Evolutionary conservation across 2,329 filamentous ascomycete species (phyloP).

Genomic region (Aspergillus costaricaensis): DNA sequence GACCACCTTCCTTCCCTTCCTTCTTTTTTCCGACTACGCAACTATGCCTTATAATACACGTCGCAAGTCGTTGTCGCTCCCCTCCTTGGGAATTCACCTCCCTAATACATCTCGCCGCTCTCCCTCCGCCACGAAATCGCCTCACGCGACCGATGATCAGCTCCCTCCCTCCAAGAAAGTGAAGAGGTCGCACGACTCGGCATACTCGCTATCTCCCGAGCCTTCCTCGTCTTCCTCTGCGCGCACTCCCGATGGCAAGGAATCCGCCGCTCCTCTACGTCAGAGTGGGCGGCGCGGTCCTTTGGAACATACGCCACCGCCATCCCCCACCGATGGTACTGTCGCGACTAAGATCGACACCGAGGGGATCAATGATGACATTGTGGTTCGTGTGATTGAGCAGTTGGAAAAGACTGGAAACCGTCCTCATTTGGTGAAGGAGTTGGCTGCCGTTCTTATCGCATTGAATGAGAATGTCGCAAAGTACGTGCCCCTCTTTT

Average conservation of each 20-base stretch:
- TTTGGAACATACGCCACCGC: conserved; percentile 75
- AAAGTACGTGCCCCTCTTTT: conserved; percentile 66
- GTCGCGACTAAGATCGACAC: conserved; percentile 67
- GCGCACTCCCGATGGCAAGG: conserved; percentile 34
- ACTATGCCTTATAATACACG: conserved; percentile 93
- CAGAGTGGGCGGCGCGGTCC: conserved; percentile 48
- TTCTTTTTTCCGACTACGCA: conserved; percentile 8
- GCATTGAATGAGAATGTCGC: conserved; percentile 79
- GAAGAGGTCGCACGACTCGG: conserved; percentile 72
- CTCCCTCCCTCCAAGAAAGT: conserved; percentile 64
- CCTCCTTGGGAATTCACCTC: conserved; percentile 88
- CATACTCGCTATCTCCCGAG: conserved; percentile 44
- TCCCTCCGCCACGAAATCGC: conserved; percentile 63
- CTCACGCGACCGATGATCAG: conserved; percentile 59
- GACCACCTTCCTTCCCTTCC: background rate
- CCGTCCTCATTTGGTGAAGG: conserved; percentile 90
- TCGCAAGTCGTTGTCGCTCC: conserved; percentile 90
- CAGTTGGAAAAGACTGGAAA: conserved; percentile 90
- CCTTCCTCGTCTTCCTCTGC: conserved; percentile 29
- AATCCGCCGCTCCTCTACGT: conserved; percentile 25
- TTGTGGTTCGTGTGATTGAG: conserved; percentile 85
- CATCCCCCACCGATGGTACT: conserved; percentile 63
- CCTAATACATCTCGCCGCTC: conserved; percentile 62
- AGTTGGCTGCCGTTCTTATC: conserved; percentile 78
- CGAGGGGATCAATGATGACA: conserved; percentile 87